phyloP scores from a whole-genome alignment of 768 basidiomycete species.

The Tricholoma sp. region DNA sequence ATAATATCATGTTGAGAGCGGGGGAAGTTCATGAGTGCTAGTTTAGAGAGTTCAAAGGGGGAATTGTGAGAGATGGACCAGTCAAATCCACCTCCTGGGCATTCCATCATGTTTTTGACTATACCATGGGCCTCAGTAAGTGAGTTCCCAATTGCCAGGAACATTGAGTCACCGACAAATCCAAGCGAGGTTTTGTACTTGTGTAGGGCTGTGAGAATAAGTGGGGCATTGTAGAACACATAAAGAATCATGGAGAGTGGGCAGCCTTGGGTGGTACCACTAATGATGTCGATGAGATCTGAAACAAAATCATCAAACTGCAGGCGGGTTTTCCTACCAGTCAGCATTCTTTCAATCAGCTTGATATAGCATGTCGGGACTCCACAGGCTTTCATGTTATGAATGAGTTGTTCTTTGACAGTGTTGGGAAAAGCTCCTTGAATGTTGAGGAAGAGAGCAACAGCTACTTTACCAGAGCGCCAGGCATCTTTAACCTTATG shows the following conservation, averaged over 20 bases:
- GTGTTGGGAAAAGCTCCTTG: not conserved
- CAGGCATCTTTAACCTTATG: too few relatives aligned
- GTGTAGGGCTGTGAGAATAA: too few relatives aligned
- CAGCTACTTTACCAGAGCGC: not conserved
- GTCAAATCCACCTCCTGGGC: not conserved
- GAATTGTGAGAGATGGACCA: constrained; percentile 26
- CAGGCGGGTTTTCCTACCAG: not conserved
- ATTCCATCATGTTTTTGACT: constrained; percentile 23
- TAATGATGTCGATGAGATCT: constrained; percentile 11
- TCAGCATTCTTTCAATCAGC: not conserved
- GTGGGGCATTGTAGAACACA: not conserved
- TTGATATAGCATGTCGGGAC: too few relatives aligned
- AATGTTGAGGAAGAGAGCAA: not conserved
- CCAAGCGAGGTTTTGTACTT: too few relatives aligned
- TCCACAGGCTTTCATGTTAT: too few relatives aligned
- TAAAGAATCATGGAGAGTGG: constrained; percentile 16
- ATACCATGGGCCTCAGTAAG: too few relatives aligned
- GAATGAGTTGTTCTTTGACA: too few relatives aligned
- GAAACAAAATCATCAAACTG: constrained; percentile 18
- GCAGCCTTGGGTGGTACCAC: constrained; percentile 21
- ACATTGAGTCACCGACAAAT: too few relatives aligned
- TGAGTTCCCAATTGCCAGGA: too few relatives aligned
- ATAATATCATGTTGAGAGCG: not conserved
- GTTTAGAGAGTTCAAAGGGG: constrained; percentile 15
- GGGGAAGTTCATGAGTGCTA: not conserved